Evolutionary conservation across 495 filamentous ascomycete species (phyloP), one percentile per base, ranked within the genome.

Genomic region (Corynascus novoguineensis): DNA sequence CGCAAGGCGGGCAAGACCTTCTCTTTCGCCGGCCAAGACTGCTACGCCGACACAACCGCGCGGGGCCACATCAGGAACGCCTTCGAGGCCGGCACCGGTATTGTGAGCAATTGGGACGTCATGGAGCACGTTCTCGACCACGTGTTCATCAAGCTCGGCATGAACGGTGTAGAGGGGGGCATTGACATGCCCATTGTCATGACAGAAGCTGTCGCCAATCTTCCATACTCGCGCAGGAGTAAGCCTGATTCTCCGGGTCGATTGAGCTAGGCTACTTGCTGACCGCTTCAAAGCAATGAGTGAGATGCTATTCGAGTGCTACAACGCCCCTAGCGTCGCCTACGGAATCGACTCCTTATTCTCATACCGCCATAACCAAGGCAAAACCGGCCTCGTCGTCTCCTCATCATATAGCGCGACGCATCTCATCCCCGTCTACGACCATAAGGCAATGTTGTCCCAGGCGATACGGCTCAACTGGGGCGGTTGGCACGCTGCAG

Each of bases 301-400:
- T 55, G 93, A 98, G 70, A 89, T 97, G 53, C 75, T 98, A 22
- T 98, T 96, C 71, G 93, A 98, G 65, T 91, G 87, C 73, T 98
- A 97, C 74, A 80, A 79, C 40, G 91, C 87, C 5, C 92, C 95
- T 0, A 88, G 86, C 1, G 81, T 97, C 4, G 86, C 89, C 32
- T 96, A 90, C 66, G 93, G 93, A 31, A 93, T 98, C 72, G 93
- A 98, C 70, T 90, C 89, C 3, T 82, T 98, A 5, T 97, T 97
- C 72, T 92, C 92, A 8, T 98, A 95, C 76, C 82, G 84, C 35
- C 87, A 96, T 72, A 97, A 98, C 65, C 79, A 86, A 45, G 93
- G 93, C 54, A 83, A 75, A n/a, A 90, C 86, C 22, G 93, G 93
- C 10, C 77, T 97, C 2, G 88, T 98, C 22, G 80, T 98, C 12